Evolutionary conservation across 2,329 filamentous ascomycete genomes (phyloP), one percentile per base, ranked within the genome.

Genomic region (Magnaporthales sp.): DNA sequence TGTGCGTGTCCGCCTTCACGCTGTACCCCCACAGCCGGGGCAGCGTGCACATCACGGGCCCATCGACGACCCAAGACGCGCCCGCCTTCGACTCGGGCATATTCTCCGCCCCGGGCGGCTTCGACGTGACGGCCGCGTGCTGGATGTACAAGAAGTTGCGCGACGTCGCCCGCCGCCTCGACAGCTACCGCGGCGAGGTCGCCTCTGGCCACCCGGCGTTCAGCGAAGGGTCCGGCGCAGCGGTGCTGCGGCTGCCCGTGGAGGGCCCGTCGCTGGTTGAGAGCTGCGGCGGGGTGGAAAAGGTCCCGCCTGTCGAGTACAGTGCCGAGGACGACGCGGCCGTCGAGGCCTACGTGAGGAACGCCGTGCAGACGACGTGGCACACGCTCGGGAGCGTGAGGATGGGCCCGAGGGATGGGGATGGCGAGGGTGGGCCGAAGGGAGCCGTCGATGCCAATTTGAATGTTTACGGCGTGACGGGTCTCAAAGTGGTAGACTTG

Each of bases 21-120:
- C 80, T 81, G 2, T 88, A 89, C 71, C 86, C 86, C 0, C 86
- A 84, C 71, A 86, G 84, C 2, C 81, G 86, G 0, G 87, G 87
- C 5, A 78, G 79, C 67, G 80, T 88, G 68, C 86, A 87, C 72
- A 85, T 87, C 71, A 78, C 74, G 3, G 75, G 76, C 1, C 70
- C 72, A 13, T 71, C 74, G 2, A 69, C 78, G 3, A 70, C 76
- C 11, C 8, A 15, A 4, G 76, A 79, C 29, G 73, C 75, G 3
- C 75, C 80, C 13, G 80, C 84, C 63, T 86, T 87, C 65, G 80
- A 84, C 66, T 77, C 80, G 0, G 84, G 84, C 24, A 51, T 51
- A 6, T 51, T 51, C 38, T 51, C 38, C 73, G 77, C 87, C 54
- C 77, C 74, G 22, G 78, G 78, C 65, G 74, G 78, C 27, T 73